Evolutionary conservation across 257 asterid genomes (phyloP), one percentile per base, ranked within the genome.

Genomic region (Handroanthus guayacan): DNA sequence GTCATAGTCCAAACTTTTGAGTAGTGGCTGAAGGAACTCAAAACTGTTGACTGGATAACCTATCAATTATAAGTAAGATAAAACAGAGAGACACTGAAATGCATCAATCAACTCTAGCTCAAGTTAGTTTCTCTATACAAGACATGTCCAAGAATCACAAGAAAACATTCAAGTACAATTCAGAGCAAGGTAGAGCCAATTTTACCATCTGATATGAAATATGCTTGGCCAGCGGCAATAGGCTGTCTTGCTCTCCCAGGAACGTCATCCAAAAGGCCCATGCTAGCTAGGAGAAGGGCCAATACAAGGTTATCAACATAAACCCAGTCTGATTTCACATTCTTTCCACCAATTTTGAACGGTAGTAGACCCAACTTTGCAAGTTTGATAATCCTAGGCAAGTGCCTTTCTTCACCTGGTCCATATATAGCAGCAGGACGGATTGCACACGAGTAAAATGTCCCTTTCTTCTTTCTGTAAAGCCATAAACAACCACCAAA

Each of bases 391-490:
- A 93, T 93, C 90, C 99, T 90, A 0, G 97, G 98, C 69, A 95
- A 78, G 86, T 95, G 98, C 84, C 98, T 82, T 83, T 95, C 98
- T 84, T 95, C 99, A 63, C 99, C 97, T 1, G 98, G 99, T 62
- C 99, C 99, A 71, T 95, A 93, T 54, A 95, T 93, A 81, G 98
- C 96, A 81, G 97, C 99, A 39, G 99, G 98, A 43, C 99, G 98
- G 75, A 93, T 72, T 56, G 97, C 97, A 79, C 99, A 95, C 3
- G 96, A 79, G 84, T 91, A 95, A 9, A 95, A 63, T 78, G 80
- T 88, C 31, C 96, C 96, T 55, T 78, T 76, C 79, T 76, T 76
- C 68, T 89, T 82, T 78, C 97, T 93, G 92, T 48, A 71, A 6
- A 78, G 39, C 72, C 60, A 73, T 6, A 6, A 52, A 79, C 67